Evolutionary conservation across 306 rosid genomes (phyloP), one percentile per base, ranked within the genome.

Genomic region (Lathyrus tuberosus): DNA sequence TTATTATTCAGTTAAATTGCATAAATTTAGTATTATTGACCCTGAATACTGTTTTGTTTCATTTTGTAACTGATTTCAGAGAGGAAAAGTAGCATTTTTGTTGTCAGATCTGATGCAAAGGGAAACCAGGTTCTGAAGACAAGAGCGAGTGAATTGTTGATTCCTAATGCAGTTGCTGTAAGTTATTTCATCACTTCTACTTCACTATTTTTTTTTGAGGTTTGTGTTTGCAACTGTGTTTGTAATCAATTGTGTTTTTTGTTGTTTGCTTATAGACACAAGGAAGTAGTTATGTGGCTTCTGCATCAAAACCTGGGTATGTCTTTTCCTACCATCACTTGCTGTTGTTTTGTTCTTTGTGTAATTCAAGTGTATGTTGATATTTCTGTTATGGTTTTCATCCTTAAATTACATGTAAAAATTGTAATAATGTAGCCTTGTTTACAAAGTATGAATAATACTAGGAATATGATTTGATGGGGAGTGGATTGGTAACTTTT

Each of bases 101-200:
- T 79, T 22, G 81, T 85, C 75, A 86, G 96, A 91, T 86, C 92
- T 75, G 89, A 88, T 43, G 88, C 82, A 54, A 86, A 80, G 72
- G 64, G 35, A 58, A 79, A 57, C 63, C 61, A 66, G 24, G 65
- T 41, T 52, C 22, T 63, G 47, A 74, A 68, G 14, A 43, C 74
- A 1, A 75, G 71, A 69, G 71, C 78, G 40, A 63, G 81, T 11
- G 79, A 78, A 37, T 66, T 82, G 69, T 78, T 90, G 63, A 81
- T 88, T 76, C 35, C 87, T 28, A 87, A 71, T 86, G 97, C 97
- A 59, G 96, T 88, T 84, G 96, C 95, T 13, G 98, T 94, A 51
- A 82, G 84, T 80, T 70, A 37, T 57, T 71, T 62, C 49, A 41
- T 30, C 13, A 60, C 33, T 33, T 8, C 18, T 28, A 54, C 30